Conservation (phyloP, 2,329 filamentous ascomycete genomes). For the Rhytidhysteron rufulum region DNA sequence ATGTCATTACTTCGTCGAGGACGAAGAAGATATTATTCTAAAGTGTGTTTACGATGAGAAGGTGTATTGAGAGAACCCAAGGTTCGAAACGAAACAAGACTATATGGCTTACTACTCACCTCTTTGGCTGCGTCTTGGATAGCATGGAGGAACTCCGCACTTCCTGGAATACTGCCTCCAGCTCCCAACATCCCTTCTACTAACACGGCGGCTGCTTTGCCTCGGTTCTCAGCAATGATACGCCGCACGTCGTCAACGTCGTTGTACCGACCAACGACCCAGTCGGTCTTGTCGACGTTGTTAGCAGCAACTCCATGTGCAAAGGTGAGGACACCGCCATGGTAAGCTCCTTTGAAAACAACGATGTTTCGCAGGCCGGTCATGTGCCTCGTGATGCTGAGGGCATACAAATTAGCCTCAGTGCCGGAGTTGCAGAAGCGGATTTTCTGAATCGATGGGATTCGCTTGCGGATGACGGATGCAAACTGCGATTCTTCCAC, state of each 20-base stretch:
- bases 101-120: constrained; percentile 48
- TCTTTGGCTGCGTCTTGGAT: constrained; percentile 48
- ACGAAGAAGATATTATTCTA: constrained; percentile 50
- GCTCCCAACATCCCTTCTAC: constrained; percentile 65
- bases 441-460: constrained; percentile 2
- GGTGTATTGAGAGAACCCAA: no score
- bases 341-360: constrained; percentile 51
- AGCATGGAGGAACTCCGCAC: constrained; percentile 48
- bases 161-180: constrained; percentile 55
- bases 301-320: constrained; percentile 37
- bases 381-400: constrained; percentile 41
- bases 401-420: constrained; percentile 10
- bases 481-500: constrained; percentile 1
- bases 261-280: constrained; percentile 61
- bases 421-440: constrained; percentile 11
- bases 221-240: constrained; percentile 37
- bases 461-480: constrained; percentile 1
- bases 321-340: constrained; percentile 54
- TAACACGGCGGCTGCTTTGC: constrained; percentile 59
- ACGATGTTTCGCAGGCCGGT: constrained; percentile 45
- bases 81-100: no score
- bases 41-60: no score
- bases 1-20: constrained; percentile 70
- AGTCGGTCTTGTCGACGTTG: constrained; percentile 52
- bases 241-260: constrained; percentile 45